Evolutionary conservation across 176 grass and related monocot genomes (phyloP).

Genomic region (Hordeum marinum): DNA sequence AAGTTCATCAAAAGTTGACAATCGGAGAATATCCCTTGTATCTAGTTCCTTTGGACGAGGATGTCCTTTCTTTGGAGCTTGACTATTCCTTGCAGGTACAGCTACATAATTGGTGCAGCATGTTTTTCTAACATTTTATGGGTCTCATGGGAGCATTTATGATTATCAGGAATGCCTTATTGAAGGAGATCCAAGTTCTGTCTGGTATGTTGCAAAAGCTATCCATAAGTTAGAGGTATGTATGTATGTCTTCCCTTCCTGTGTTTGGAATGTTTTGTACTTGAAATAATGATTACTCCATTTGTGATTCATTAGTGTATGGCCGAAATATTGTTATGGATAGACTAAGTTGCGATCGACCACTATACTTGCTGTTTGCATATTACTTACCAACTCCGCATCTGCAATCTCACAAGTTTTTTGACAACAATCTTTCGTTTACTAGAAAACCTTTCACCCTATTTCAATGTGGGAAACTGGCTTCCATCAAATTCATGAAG

Average conservation of each 20-base stretch:
- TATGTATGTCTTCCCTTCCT: background rate
- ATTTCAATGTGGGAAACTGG: background rate
- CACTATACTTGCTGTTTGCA: background rate
- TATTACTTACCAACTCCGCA: background rate
- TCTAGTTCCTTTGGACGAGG: conserved; percentile 82
- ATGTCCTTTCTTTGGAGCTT: conserved; percentile 93
- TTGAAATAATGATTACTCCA: background rate
- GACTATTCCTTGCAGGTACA: conserved; percentile 78
- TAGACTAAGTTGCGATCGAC: background rate
- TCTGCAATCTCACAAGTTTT: conserved; percentile 6
- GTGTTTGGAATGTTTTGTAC: background rate
- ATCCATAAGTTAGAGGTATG: conserved; percentile 95
- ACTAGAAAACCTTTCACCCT: background rate
- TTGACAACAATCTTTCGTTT: background rate
- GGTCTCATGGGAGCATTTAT: conserved; percentile 15
- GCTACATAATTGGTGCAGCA: background rate
- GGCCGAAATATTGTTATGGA: background rate
- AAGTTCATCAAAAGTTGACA: conserved; percentile 73
- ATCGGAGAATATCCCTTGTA: conserved; percentile 90
- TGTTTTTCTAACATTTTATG: conserved; percentile 6
- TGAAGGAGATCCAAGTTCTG: conserved; percentile 91
- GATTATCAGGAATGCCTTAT: conserved; percentile 70
- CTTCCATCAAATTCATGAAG: background rate
- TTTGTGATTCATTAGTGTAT: conserved; percentile 5
- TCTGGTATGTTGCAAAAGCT: conserved; percentile 96